These are phyloP conservation scores for Phytophthora pluvialis DNA, from an alignment of 352 stramenopile species.

Conservation along the genomic window DNA sequence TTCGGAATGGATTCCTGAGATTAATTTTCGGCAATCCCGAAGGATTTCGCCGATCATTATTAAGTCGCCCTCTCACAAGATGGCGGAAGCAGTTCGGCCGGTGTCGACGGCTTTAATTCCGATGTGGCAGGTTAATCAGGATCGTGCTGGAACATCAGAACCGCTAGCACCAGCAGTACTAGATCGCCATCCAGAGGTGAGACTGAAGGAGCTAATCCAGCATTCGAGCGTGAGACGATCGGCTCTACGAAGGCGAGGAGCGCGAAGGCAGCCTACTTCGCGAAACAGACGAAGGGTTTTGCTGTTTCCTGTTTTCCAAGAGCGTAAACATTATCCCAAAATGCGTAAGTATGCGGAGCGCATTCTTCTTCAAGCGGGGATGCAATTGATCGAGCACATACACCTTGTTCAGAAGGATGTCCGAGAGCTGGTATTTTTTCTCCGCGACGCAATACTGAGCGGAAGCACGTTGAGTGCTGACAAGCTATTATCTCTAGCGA, in stretches of 20 bases:
- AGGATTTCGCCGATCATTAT: conserved; percentile 7
- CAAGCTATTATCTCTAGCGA: conserved; percentile 15
- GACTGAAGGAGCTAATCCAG: conserved; percentile 10
- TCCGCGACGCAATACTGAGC: conserved; percentile 37
- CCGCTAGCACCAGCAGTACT: background rate
- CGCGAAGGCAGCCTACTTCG: conserved; percentile 4
- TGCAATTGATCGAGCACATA: conserved; percentile 34
- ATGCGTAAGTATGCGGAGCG: conserved; percentile 10
- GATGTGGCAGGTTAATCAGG: conserved; percentile 9
- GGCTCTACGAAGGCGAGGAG: conserved; percentile 6
- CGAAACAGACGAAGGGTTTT: conserved; percentile 7
- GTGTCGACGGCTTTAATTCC: conserved; percentile 19
- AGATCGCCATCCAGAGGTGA: conserved; percentile 7
- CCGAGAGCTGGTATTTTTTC: conserved; percentile 30
- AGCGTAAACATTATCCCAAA: conserved; percentile 6
- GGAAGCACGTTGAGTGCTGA: conserved; percentile 10
- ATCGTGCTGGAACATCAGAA: background rate
- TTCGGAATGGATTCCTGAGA: conserved; percentile 7
- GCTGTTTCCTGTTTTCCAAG: conserved; percentile 15
- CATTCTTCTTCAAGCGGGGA: conserved; percentile 31
- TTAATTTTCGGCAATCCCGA: conserved; percentile 1
- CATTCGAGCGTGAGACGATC: background rate
- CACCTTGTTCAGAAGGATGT: conserved; percentile 29
- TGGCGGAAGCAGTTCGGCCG: conserved; percentile 18
- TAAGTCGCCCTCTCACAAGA: conserved; percentile 2